Percentiles rank a stretch among this genome's conserved stretches.
Evolutionary conservation across 176 grass and related monocot species (phyloP).

Genomic region (Tuctoria greenei): DNA sequence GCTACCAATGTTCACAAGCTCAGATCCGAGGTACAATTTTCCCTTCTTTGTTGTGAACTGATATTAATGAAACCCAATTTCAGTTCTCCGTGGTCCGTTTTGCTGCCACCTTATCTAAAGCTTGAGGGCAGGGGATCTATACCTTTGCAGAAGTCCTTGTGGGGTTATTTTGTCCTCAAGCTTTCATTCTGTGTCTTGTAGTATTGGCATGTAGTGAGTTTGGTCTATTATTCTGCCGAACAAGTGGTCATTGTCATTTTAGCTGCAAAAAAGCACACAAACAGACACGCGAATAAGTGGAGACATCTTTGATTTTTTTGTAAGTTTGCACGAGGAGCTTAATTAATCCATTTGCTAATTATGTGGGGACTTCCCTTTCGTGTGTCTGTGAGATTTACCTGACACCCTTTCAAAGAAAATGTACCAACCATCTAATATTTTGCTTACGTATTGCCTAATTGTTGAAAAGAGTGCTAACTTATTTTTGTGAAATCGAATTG

Average conservation of each 20-base stretch:
- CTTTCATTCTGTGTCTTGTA: slow-evolving; percentile 35
- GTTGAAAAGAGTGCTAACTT: slow-evolving; percentile 5
- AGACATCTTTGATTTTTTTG: slow-evolving; percentile 3
- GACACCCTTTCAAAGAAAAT: neutral
- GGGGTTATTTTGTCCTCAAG: slow-evolving; percentile 43
- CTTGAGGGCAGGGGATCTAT: slow-evolving; percentile 33
- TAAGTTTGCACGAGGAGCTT: slow-evolving; percentile 18
- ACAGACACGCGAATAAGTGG: slow-evolving; percentile 17
- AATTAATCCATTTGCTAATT: slow-evolving; percentile 4
- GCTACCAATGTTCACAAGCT: slow-evolving; percentile 41
- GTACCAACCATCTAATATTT: neutral
- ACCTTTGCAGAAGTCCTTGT: slow-evolving; percentile 36
- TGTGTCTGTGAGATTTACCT: neutral
- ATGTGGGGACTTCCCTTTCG: neutral
- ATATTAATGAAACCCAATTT: slow-evolving; percentile 36
- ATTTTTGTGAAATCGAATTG: slow-evolving; percentile 17
- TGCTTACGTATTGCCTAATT: neutral
- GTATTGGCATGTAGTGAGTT: slow-evolving; percentile 47
- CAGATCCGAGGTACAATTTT: slow-evolving; percentile 54
- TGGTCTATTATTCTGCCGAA: slow-evolving; percentile 35
- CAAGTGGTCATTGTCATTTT: slow-evolving; percentile 40
- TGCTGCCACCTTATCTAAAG: slow-evolving; percentile 43
- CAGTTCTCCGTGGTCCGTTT: slow-evolving; percentile 44
- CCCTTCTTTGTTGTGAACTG: slow-evolving; percentile 38
- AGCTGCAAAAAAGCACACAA: slow-evolving; percentile 40